Evolutionary conservation across 768 basidiomycete genomes (phyloP).

Genomic region (Suillus discolor): DNA sequence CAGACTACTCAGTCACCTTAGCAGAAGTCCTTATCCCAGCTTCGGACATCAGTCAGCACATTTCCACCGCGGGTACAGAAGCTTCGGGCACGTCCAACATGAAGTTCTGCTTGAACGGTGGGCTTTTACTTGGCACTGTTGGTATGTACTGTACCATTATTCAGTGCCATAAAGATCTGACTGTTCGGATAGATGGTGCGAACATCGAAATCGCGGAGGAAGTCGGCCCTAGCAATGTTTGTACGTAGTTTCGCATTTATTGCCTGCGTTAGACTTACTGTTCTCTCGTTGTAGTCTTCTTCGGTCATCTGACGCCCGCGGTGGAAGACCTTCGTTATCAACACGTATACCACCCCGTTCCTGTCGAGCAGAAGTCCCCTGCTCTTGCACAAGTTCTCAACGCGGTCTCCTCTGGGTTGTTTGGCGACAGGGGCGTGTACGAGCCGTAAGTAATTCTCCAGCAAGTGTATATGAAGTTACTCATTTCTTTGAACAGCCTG

Average conservation of each 20-base stretch:
- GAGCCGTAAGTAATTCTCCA: constrained; percentile 66
- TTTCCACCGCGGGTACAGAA: constrained; percentile 97
- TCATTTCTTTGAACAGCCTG: constrained; percentile 41
- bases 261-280: neutral
- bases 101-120: constrained; percentile 92
- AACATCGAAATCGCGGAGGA: constrained; percentile 98
- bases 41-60: constrained; percentile 93
- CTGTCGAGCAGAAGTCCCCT: constrained; percentile 83
- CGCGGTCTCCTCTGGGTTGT: constrained; percentile 72
- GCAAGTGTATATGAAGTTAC: constrained; percentile 21
- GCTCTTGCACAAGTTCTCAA: constrained; percentile 79
- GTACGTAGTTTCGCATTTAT: constrained; percentile 47
- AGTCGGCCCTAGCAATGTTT: constrained; percentile 90
- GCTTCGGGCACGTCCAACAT: constrained; percentile 82
- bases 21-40: constrained; percentile 90
- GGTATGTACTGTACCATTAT: constrained; percentile 36
- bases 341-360: constrained; percentile 80
- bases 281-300: constrained; percentile 65
- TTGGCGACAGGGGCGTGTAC: constrained; percentile 81
- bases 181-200: constrained; percentile 68
- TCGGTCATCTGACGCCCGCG: constrained; percentile 83
- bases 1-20: constrained; percentile 89
- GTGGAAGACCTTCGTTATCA: constrained; percentile 88
- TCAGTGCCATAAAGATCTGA: neutral
- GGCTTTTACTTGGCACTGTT: constrained; percentile 84